Base-by-base conservation (phyloP, 2,329 filamentous ascomycete genomes). In the Bipolaris victoriae region DNA sequence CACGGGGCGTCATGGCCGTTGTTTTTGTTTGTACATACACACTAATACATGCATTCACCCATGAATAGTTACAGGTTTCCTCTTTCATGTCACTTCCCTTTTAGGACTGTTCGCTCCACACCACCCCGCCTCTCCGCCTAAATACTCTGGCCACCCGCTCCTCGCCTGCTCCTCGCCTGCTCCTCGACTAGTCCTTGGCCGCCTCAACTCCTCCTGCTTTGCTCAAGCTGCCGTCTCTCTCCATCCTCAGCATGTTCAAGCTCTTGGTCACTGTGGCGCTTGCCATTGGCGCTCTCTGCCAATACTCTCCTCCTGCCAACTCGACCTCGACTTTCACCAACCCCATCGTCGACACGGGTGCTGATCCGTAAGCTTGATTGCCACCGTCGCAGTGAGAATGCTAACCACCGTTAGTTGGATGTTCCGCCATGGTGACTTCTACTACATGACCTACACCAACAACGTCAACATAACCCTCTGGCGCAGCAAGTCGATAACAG, bases 361-460 rank as follows among this genome's bases (percentile, higher is more conserved):
- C 80, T 18, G 80, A 82, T 66, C 80, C 79, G 65, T 78, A 64
- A 59, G 75, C 46, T n/a, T n/a, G n/a, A 18, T 29, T 18, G 20
- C 15, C 15, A 5, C 33, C n/a, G 7, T 15, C 26, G 15, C 22
- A 18, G 9, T 26, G 3, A 6, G 16, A 20, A 7, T 39, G 46
- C 46, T 49, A 39, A 49, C 35, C 20, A 26, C 26, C 29, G 20
- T 26, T 31, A 78, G 76, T 39, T 81, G 78, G 76, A 76, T 81
- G 20, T 77, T 78, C 33, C 75, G 71, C 22, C 65, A 80, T 60
- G 68, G 74, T 35, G 74, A 67, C 35, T 78, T 75, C 57, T 81
- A 81, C 63, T 80, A 79, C 58, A 73, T 81, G 71, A 79, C 75
- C 26, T 81, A 79, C 57, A 79, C 78, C 1, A 81, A 77, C 45